Evolutionary conservation across 768 basidiomycete species (phyloP).

Genomic region (Boletales sp.): DNA sequence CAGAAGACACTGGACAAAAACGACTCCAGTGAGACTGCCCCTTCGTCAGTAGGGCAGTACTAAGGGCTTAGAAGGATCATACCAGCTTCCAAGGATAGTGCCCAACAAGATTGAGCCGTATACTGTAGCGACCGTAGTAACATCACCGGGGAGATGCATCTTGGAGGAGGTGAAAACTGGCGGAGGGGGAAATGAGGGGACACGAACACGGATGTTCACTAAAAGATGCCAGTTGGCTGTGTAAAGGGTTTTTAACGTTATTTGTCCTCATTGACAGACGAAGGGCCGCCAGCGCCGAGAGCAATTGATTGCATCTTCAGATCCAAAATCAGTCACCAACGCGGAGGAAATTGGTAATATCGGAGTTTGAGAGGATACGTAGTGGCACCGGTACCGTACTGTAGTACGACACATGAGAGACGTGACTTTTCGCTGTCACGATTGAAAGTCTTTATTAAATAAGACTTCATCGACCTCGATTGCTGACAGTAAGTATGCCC

Average conservation of each 20-base stretch:
- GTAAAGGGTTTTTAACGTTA: conserved; percentile 28
- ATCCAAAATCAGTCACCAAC: no score
- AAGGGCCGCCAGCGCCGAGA: no score
- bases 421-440: no score
- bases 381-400: no score
- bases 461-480: no score
- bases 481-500: no score
- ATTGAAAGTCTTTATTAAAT: no score
- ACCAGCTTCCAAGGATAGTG: conserved; percentile 30
- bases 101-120: conserved; percentile 32
- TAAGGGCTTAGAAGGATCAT: neutral
- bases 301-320: no score
- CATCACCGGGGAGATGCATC: conserved; percentile 27
- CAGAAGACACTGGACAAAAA: conserved; percentile 29
- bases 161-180: neutral
- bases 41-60: conserved; percentile 4
- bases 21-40: conserved; percentile 28
- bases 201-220: conserved; percentile 28
- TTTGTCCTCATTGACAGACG: conserved; percentile 30
- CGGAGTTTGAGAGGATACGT: no score
- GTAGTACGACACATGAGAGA: no score
- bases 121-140: conserved; percentile 26
- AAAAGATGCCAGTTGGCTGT: neutral
- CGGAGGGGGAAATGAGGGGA: conserved; percentile 24
- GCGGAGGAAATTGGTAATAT: no score